Percentiles rank a stretch among this genome's conserved stretches.
These are phyloP conservation scores for Fraxinus latifolia DNA, from an alignment of 305 asterid genomes.

Conservation along the genomic window DNA sequence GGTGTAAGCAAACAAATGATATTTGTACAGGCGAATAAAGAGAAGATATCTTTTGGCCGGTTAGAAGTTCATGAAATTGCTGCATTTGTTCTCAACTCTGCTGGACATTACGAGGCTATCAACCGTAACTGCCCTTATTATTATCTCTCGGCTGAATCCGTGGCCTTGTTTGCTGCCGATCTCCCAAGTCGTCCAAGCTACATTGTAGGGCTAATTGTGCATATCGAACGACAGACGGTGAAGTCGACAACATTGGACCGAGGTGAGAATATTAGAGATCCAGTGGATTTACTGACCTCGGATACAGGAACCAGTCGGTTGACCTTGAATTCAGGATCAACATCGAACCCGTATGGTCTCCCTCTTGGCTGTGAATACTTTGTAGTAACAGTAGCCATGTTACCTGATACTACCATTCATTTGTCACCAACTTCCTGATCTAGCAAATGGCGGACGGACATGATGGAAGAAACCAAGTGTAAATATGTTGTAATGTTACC, in stretches of 20 bases:
- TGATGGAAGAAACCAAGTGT: constrained; percentile 86
- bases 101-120: constrained; percentile 81
- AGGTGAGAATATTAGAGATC: constrained; percentile 36
- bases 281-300: constrained; percentile 37
- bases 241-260: constrained; percentile 40
- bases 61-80: constrained; percentile 81
- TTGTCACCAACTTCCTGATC: constrained; percentile 91
- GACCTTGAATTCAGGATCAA: constrained; percentile 42
- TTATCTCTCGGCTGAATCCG: constrained; percentile 85
- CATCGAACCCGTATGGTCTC: constrained; percentile 65
- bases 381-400: constrained; percentile 89
- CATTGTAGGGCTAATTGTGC: constrained; percentile 89
- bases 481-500: constrained; percentile 27
- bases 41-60: constrained; percentile 72
- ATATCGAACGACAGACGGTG: constrained; percentile 70
- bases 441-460: constrained; percentile 63
- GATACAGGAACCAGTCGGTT: constrained; percentile 47
- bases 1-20: neutral
- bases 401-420: constrained; percentile 82
- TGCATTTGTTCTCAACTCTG: constrained; percentile 78
- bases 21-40: constrained; percentile 65
- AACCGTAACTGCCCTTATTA: constrained; percentile 68
- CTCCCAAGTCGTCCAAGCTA: constrained; percentile 68
- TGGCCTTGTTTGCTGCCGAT: constrained; percentile 71
- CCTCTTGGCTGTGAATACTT: constrained; percentile 88